Conservation (phyloP, 179 eudicot species). For the Spergularia azorica region DNA sequence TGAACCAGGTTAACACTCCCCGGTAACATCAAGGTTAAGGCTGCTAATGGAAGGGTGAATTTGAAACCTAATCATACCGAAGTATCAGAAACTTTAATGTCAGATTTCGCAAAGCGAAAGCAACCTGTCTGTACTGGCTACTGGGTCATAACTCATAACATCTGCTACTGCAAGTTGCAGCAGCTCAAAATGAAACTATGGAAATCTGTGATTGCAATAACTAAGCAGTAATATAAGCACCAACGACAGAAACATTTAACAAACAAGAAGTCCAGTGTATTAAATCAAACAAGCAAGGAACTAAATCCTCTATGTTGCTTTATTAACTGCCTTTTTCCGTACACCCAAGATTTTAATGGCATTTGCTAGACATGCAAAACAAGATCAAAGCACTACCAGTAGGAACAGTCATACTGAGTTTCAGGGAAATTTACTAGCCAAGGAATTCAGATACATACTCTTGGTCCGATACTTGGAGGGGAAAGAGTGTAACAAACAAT, state of each 20-base stretch:
- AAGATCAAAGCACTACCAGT: neutral
- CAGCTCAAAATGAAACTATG: slow-evolving; percentile 5
- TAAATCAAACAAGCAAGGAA: slow-evolving; percentile 10
- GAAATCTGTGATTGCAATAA: slow-evolving; percentile 37
- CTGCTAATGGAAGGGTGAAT: slow-evolving; percentile 6
- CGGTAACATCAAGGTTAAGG: slow-evolving; percentile 2
- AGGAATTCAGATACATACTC: neutral
- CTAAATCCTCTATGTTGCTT: neutral
- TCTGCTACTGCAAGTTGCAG: slow-evolving; percentile 27
- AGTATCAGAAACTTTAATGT: slow-evolving; percentile 14
- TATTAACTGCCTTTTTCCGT: neutral
- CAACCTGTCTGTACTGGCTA: slow-evolving; percentile 11
- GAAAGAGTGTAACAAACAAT: no score
- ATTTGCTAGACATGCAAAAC: slow-evolving; percentile 6
- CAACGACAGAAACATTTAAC: slow-evolving; percentile 14
- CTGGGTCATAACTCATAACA: slow-evolving; percentile 10
- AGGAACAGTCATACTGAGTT: neutral
- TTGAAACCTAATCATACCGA: neutral
- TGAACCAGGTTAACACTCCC: neutral
- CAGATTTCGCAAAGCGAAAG: slow-evolving; percentile 16
- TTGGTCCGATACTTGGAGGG: no score
- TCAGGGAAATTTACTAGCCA: neutral
- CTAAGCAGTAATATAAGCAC: slow-evolving; percentile 13
- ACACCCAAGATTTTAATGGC: neutral
- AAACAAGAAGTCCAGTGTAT: neutral